Evolutionary conservation across 75 land plant species (phyloP).

Genomic region (Sequoiadendron giganteum): DNA sequence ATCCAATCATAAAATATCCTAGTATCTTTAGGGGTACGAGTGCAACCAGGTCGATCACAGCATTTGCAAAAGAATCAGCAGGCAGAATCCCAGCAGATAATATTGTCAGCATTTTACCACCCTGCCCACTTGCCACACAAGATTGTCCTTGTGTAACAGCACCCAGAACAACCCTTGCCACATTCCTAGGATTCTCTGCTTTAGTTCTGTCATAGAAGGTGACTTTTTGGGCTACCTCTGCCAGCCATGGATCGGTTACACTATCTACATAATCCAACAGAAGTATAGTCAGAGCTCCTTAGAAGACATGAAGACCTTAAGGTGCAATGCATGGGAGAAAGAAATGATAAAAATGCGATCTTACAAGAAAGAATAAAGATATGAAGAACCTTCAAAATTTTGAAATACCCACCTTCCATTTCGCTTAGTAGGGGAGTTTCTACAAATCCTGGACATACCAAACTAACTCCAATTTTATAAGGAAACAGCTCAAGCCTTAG

Average conservation of each 20-base stretch:
- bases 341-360: too few species aligned
- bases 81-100: neutral
- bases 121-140: too few species aligned
- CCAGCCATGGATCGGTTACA: neutral
- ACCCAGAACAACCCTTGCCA: neutral
- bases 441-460: constrained; percentile 33
- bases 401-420: constrained; percentile 9
- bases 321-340: neutral
- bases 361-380: neutral
- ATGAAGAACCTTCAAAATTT: neutral
- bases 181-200: neutral
- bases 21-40: neutral
- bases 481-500: constrained; percentile 32
- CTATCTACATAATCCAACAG: neutral
- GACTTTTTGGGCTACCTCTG: neutral
- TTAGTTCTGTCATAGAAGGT: constrained; percentile 8
- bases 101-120: neutral
- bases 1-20: neutral
- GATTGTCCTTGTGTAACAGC: neutral
- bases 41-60: neutral
- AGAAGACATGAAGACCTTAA: neutral
- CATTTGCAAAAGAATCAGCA: neutral
- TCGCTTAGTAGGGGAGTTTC: constrained; percentile 35
- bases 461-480: constrained; percentile 22
- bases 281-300: neutral